These are phyloP conservation scores for Sordariomycetes sp. DNA, from an alignment of 2,329 filamentous ascomycete species.

Conservation along the genomic window DNA sequence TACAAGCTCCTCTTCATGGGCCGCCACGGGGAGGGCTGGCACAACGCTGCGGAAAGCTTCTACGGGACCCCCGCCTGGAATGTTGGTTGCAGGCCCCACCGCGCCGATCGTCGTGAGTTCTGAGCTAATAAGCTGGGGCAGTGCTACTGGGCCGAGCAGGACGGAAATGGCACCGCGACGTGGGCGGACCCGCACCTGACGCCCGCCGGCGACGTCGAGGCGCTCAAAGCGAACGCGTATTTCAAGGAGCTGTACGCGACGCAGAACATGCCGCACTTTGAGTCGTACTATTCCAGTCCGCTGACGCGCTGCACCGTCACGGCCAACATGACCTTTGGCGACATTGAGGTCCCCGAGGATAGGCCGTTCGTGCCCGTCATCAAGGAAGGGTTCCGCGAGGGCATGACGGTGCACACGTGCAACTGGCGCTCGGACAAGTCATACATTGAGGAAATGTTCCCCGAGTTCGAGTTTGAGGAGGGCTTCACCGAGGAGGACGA, in stretches of 20 bases:
- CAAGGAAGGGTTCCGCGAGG: constrained; percentile 54
- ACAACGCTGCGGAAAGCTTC: constrained; percentile 48
- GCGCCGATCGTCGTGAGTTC: background rate
- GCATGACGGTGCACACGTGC: constrained; percentile 55
- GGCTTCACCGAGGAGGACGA: constrained; percentile 44
- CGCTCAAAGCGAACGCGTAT: constrained; percentile 42
- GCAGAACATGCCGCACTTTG: constrained; percentile 44
- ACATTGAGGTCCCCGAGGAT: constrained; percentile 33
- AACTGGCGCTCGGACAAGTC: constrained; percentile 44
- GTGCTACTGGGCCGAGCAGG: constrained; percentile 52
- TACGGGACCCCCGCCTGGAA: constrained; percentile 61
- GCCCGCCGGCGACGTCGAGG: constrained; percentile 39
- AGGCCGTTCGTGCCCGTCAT: constrained; percentile 42
- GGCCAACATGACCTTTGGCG: constrained; percentile 45
- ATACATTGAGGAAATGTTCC: constrained; percentile 37
- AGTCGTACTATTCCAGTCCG: constrained; percentile 53
- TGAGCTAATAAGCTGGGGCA: constrained; percentile 10
- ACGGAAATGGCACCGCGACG: constrained; percentile 47
- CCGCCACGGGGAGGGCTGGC: constrained; percentile 56
- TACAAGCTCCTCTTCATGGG: constrained; percentile 59
- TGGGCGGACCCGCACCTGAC: constrained; percentile 57
- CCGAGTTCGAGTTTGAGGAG: constrained; percentile 40
- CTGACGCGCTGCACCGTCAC: constrained; percentile 50
- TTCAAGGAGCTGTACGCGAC: constrained; percentile 38
- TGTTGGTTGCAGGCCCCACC: constrained; percentile 24